phyloP scores from a whole-genome alignment of 768 basidiomycete species.

The Tylopilus intermedius region DNA sequence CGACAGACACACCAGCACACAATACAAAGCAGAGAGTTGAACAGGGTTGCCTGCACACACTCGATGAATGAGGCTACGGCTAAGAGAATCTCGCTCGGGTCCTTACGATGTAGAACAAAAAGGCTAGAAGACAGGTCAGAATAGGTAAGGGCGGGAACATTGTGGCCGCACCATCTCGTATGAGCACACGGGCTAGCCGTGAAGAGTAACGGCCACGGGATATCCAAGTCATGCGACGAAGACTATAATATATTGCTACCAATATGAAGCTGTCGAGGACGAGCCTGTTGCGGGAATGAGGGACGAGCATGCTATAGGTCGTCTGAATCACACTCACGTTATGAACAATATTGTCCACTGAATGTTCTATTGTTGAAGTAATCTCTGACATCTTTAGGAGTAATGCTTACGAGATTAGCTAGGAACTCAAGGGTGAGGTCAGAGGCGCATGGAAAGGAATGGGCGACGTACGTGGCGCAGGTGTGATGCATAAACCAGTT shows the following conservation, averaged over 20 bases:
- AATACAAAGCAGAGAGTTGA: too few relatives aligned
- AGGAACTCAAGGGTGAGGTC: neutral
- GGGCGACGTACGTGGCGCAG: conserved; percentile 8
- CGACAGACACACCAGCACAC: too few relatives aligned
- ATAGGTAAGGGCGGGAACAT: neutral
- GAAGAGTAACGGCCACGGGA: neutral
- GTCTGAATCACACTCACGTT: conserved; percentile 6
- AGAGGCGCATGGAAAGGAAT: neutral
- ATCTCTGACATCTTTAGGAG: neutral
- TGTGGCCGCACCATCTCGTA: conserved; percentile 20
- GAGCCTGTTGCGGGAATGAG: conserved; percentile 10
- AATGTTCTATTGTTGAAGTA: neutral
- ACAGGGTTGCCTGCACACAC: too few relatives aligned
- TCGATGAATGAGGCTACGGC: too few relatives aligned
- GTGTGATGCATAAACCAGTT: conserved; percentile 10
- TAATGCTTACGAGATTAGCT: conserved; percentile 9
- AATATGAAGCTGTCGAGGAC: conserved; percentile 12
- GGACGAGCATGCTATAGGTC: neutral
- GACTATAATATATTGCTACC: neutral
- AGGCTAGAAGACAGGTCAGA: conserved; percentile 7
- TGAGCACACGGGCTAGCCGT: conserved; percentile 13
- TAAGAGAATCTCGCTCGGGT: neutral
- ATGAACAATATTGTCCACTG: conserved; percentile 16
- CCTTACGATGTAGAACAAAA: conserved; percentile 15
- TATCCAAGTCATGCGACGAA: neutral